Evolutionary conservation across 805 yeast species (phyloP), one percentile per base, ranked within the genome.

Genomic region (Wickerhamomyces alni): DNA sequence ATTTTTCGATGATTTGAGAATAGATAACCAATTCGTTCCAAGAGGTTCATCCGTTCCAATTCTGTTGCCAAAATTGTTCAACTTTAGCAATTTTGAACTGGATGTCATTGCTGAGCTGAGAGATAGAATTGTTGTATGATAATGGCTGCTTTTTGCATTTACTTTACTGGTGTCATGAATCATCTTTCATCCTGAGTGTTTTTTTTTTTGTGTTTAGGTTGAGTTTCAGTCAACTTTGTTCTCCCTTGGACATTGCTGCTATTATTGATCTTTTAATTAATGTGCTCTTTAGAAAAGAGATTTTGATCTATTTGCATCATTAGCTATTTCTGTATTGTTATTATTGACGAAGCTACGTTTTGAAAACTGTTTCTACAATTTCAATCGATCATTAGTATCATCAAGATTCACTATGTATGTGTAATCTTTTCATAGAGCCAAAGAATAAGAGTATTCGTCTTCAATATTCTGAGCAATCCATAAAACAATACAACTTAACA

Each of bases 401-500:
- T n/a, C n/a, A n/a, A n/a, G n/a, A n/a, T n/a, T n/a, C n/a, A n/a
- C n/a, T n/a, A n/a, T n/a, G n/a, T n/a, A n/a, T n/a, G n/a, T n/a
- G n/a, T n/a, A n/a, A n/a, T n/a, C n/a, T n/a, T n/a, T n/a, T 58
- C 66, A 86, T 51, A 87, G 67, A 24, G 95, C 88, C 58, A 89
- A 74, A 34, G 95, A 83, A 59, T 93, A 91, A 46, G 94, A 84
- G 63, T 89, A 91, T 62, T 91, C 98, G 57, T 93, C 98, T 61
- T 93, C 97, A 43, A 88, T 81, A 59, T 88, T 93, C 59, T 91
- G 98, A 17, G 96, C 87, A 39, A 91, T 67, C 99, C 99, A 93
- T 52, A 93, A 67, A 8, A 82, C 70, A 35, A 87, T 77, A 62
- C 97, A 89, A 66, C 97, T 87, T 51, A 87, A 65, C 87, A 91